Evolutionary conservation across 306 rosid genomes (phyloP).

Genomic region (Cicer cuneatum): DNA sequence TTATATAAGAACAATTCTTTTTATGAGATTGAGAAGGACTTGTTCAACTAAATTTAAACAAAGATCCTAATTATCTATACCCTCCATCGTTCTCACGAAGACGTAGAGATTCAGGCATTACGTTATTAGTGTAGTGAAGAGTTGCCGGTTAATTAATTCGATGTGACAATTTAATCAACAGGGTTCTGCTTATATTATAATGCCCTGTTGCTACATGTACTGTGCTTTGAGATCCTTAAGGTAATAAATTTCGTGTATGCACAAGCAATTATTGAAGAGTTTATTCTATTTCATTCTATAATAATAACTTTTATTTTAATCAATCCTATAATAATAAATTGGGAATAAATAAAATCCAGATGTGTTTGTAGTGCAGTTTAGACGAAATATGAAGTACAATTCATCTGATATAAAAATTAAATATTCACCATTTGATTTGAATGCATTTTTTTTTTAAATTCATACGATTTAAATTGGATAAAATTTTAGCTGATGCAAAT

Average conservation of each 20-base stretch:
- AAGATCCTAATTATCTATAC: slow-evolving; percentile 12
- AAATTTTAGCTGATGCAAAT: too few relatives aligned
- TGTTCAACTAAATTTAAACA: slow-evolving; percentile 5
- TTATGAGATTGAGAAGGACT: slow-evolving; percentile 30
- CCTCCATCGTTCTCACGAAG: slow-evolving; percentile 39
- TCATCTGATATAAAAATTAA: too few relatives aligned
- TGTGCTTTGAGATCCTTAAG: slow-evolving; percentile 40
- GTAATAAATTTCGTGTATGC: slow-evolving; percentile 6
- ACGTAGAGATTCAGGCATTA: slow-evolving; percentile 40
- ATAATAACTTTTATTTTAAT: too few relatives aligned
- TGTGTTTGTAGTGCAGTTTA: background rate
- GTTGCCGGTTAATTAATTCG: slow-evolving; percentile 43
- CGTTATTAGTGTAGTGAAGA: slow-evolving; percentile 28
- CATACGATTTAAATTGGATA: too few relatives aligned
- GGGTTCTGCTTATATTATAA: slow-evolving; percentile 35
- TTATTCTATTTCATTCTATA: slow-evolving; percentile 34
- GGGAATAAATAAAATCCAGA: slow-evolving; percentile 19
- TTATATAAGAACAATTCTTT: slow-evolving; percentile 21
- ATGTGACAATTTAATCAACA: slow-evolving; percentile 49
- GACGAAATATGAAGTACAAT: too few relatives aligned
- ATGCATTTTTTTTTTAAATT: too few relatives aligned
- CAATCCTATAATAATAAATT: background rate
- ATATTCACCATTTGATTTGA: too few relatives aligned
- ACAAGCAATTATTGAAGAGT: slow-evolving; percentile 7
- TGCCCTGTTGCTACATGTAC: slow-evolving; percentile 34